Evolutionary conservation across 2,329 filamentous ascomycete species (phyloP), one percentile per base, ranked within the genome.

Genomic region (Penicillium rolfsii): DNA sequence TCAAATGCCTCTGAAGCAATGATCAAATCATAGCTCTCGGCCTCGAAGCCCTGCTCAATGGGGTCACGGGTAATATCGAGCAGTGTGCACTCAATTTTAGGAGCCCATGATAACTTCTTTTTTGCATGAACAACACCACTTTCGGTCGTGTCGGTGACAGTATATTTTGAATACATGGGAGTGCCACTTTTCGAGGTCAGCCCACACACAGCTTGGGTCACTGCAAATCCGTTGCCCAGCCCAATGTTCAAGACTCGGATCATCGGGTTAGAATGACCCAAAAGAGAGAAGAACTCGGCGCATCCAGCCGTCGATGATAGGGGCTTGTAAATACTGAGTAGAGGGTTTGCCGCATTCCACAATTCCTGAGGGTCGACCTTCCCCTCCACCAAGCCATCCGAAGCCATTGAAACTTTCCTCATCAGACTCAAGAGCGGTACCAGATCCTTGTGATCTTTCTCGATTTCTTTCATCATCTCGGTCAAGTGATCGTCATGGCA

Each of bases 1-100:
- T 50, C 48, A 22, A 50, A 50, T 33, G 48, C 48, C 48, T 54
- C 26, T 5, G 64, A 63, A 26, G 61, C 58, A 12, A 63, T 52
- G 36, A 63, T 46, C 11, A 63, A 24, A 30, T 63, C 61, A 33
- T 54, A 63, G 28, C 24, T 35, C 19, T 61, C 40, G 8, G 35
- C 6, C 0, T 55, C 43, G 2, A 63, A 63, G 1, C 58, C 61
- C 54, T 63, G 61, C 22, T 43, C 52, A 26, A 28, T 19, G 14
- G 52, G 52, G 19, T 41, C 12, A 3, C 36, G 52, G 22, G 52
- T 8, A 24, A 54, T 43, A 16, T 54, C 52, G 11, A 54, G 52
- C 5, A n/a, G 5, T 14, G 5, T 30, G 38, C 11, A 54, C 11
- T 54, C 22, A 14, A 30, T 30, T 11, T 14, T 14, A 19, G 49